A percentile compares a stretch with the other conserved stretches of the same genome.
These are phyloP conservation scores for Oryza punctata DNA, from an alignment of 176 grass and related monocot genomes.

Conservation along the genomic window DNA sequence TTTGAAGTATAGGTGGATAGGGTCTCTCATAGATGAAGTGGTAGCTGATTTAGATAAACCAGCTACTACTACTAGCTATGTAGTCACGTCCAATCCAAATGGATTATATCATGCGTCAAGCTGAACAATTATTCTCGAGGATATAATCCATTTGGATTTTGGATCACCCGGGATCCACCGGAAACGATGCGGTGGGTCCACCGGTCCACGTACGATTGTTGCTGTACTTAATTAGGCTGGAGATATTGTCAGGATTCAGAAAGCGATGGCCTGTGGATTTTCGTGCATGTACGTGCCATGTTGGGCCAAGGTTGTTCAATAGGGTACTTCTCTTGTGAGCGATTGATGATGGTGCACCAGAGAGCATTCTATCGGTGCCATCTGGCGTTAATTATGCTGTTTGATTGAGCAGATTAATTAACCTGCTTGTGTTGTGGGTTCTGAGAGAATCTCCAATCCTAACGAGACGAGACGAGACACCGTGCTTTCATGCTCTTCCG, in stretches of 20 bases:
- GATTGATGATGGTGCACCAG: not conserved
- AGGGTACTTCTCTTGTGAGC: not conserved
- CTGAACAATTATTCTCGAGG: not conserved
- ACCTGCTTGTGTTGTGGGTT: too few relatives aligned
- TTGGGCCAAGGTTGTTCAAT: too few relatives aligned
- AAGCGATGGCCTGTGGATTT: not conserved
- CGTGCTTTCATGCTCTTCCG: too few relatives aligned
- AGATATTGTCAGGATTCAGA: not conserved
- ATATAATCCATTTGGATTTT: not conserved
- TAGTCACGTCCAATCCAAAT: too few relatives aligned
- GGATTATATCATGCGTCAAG: too few relatives aligned
- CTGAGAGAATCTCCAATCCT: too few relatives aligned
- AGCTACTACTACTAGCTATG: too few relatives aligned
- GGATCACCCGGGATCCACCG: not conserved
- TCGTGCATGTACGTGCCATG: not conserved
- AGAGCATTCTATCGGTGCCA: not conserved
- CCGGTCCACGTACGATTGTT: not conserved
- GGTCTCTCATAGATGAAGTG: too few relatives aligned
- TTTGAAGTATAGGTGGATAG: too few relatives aligned
- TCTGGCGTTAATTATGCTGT: not conserved
- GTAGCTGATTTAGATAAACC: too few relatives aligned
- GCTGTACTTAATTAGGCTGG: not conserved
- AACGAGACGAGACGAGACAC: too few relatives aligned
- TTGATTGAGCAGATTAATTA: too few relatives aligned
- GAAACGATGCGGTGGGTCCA: not conserved